These are phyloP conservation scores for Phycomyces blakesleeanus DNA, from an alignment of 192 early-diverging fungal species.

Conservation along the genomic window DNA sequence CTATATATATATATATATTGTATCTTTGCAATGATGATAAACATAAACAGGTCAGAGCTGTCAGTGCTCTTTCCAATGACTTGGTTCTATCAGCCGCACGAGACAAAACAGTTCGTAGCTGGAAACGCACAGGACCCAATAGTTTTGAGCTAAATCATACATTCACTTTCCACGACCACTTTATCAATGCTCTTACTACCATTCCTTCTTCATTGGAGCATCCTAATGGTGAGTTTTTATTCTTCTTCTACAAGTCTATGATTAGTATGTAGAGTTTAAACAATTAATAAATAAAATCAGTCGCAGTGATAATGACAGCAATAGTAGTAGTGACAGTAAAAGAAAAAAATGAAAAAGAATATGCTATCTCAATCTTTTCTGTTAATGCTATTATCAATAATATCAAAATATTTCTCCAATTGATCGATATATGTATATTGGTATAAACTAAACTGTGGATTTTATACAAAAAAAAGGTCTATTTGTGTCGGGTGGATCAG, in stretches of 20 bases:
- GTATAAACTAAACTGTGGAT: no score
- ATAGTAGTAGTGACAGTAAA: no score
- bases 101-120: constrained; percentile 70
- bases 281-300: no score
- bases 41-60: constrained; percentile 59
- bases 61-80: constrained; percentile 54
- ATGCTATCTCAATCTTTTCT: no score
- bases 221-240: constrained; percentile 54
- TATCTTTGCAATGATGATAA: no score
- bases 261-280: no score
- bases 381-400: no score
- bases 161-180: constrained; percentile 69
- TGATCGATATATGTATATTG: not conserved
- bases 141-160: constrained; percentile 48
- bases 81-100: constrained; percentile 68
- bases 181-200: constrained; percentile 72
- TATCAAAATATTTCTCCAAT: no score
- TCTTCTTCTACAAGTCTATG: no score
- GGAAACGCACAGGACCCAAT: constrained; percentile 56
- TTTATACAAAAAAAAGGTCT: constrained; percentile 57
- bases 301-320: no score
- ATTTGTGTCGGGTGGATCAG: constrained; percentile 77
- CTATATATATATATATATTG: not conserved
- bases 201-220: constrained; percentile 53
- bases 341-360: not conserved